phyloP scores from a whole-genome alignment of 148 eudicot genomes.

The Beta vulgaris region DNA sequence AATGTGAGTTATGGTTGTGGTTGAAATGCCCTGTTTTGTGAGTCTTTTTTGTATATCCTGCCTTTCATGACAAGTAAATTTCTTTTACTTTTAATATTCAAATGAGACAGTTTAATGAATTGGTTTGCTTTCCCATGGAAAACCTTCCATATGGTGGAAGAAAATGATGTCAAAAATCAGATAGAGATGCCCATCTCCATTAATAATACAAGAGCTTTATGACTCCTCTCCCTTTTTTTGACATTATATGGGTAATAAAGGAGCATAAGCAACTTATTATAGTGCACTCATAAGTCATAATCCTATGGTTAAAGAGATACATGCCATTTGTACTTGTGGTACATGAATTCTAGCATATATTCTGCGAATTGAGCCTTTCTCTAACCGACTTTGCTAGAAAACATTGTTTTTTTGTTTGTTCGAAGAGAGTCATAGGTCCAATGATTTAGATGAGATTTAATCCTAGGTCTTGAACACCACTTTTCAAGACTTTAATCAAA shows the following conservation, averaged over 20 bases:
- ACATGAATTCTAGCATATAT: too few relatives aligned
- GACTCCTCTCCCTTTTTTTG: neutral
- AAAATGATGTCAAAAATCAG: neutral
- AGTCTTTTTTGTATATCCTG: slow-evolving; percentile 31
- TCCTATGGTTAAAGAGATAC: too few relatives aligned
- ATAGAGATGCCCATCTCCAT: neutral
- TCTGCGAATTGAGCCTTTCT: too few relatives aligned
- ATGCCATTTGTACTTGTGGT: too few relatives aligned
- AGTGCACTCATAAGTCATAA: too few relatives aligned
- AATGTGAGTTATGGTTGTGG: slow-evolving; percentile 94
- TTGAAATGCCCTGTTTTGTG: slow-evolving; percentile 32
- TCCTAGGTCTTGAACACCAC: too few relatives aligned
- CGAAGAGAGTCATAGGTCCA: too few relatives aligned
- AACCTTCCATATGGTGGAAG: neutral
- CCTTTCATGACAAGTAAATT: slow-evolving; percentile 24
- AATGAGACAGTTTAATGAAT: slow-evolving; percentile 3
- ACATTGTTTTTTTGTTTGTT: too few relatives aligned
- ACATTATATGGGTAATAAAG: neutral
- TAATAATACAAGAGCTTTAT: neutral
- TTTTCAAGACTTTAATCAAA: too few relatives aligned
- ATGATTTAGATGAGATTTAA: too few relatives aligned
- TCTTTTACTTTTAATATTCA: slow-evolving; percentile 10
- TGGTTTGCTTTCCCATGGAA: neutral
- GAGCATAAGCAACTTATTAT: neutral
- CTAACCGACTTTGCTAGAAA: too few relatives aligned